phyloP scores from a whole-genome alignment of 2,329 filamentous ascomycete genomes.

The Colletotrichum cuscutae region DNA sequence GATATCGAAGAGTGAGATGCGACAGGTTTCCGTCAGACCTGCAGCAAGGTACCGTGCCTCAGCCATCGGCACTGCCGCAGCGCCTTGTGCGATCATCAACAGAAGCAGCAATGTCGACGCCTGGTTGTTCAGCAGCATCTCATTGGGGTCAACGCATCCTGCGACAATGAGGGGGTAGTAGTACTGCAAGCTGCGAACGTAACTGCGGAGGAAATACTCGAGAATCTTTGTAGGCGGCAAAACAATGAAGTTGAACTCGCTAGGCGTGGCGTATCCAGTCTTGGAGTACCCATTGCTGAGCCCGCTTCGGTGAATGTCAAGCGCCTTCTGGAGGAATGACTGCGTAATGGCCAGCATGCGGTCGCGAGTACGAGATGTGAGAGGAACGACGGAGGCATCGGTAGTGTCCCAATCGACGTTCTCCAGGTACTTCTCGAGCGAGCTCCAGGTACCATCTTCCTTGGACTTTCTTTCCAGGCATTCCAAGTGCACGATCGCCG shows the following conservation, averaged over 20 bases:
- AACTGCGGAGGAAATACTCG: slow-evolving; percentile 74
- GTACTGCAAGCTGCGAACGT: slow-evolving; percentile 72
- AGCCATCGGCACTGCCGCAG: slow-evolving; percentile 71
- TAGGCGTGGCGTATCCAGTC: slow-evolving; percentile 55
- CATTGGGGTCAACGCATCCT: slow-evolving; percentile 72
- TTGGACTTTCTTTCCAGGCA: slow-evolving; percentile 61
- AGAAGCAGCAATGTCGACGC: slow-evolving; percentile 73
- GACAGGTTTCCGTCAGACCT: slow-evolving; percentile 76
- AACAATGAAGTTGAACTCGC: slow-evolving; percentile 71
- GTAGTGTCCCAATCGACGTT: slow-evolving; percentile 48
- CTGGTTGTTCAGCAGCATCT: slow-evolving; percentile 73
- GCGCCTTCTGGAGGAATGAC: slow-evolving; percentile 75
- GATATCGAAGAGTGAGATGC: slow-evolving; percentile 77
- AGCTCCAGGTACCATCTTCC: slow-evolving; percentile 57
- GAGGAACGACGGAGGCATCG: slow-evolving; percentile 55
- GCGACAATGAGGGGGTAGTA: slow-evolving; percentile 73
- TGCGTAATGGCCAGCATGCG: slow-evolving; percentile 79
- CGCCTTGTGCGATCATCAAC: slow-evolving; percentile 79
- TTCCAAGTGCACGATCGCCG: slow-evolving; percentile 62
- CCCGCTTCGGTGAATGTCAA: slow-evolving; percentile 72
- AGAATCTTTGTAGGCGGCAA: slow-evolving; percentile 73
- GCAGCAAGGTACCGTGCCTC: slow-evolving; percentile 74
- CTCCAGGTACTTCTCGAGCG: slow-evolving; percentile 54
- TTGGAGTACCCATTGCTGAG: slow-evolving; percentile 52
- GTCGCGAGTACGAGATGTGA: slow-evolving; percentile 66